A percentile compares a stretch with the other conserved stretches of the same genome.
These are phyloP conservation scores for Pichia sp. DNA, from an alignment of 1,139 yeast species.

Conservation along the genomic window DNA sequence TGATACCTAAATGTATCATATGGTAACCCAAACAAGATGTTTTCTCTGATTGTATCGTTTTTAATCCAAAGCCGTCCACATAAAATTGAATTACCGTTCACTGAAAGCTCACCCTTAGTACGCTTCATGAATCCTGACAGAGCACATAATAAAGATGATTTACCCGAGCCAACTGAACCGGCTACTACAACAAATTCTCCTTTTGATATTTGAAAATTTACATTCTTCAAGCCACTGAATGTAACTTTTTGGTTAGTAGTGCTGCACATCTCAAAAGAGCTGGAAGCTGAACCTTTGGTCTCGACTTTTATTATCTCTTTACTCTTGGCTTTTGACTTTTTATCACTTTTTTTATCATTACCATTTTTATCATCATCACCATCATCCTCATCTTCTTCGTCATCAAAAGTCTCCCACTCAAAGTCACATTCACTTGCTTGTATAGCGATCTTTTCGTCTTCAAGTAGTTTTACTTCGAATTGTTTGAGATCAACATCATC, in stretches of 20 bases:
- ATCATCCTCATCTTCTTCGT: neutral
- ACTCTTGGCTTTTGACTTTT: neutral
- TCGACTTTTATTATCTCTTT: neutral
- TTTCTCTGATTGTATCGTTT: constrained; percentile 71
- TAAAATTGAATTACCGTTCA: constrained; percentile 41
- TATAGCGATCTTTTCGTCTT: constrained; percentile 29
- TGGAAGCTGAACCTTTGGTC: neutral
- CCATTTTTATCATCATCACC: neutral
- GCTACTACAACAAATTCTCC: constrained; percentile 63
- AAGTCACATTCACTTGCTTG: constrained; percentile 37
- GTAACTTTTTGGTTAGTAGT: neutral
- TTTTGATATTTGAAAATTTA: constrained; percentile 40
- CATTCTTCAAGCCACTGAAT: constrained; percentile 39
- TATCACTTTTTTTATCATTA: neutral
- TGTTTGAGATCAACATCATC: constrained; percentile 18
- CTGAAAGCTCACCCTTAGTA: constrained; percentile 41
- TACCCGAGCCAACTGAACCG: constrained; percentile 68
- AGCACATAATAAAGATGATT: constrained; percentile 57
- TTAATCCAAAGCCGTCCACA: constrained; percentile 74
- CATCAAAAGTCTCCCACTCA: constrained; percentile 44
- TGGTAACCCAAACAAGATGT: constrained; percentile 64
- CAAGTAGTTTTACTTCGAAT: constrained; percentile 9
- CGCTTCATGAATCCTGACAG: constrained; percentile 57
- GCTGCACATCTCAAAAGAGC: neutral
- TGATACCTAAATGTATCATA: constrained; percentile 53